Conservation (phyloP, 257 asterid species). For the Fraxinus quadrangulata region DNA sequence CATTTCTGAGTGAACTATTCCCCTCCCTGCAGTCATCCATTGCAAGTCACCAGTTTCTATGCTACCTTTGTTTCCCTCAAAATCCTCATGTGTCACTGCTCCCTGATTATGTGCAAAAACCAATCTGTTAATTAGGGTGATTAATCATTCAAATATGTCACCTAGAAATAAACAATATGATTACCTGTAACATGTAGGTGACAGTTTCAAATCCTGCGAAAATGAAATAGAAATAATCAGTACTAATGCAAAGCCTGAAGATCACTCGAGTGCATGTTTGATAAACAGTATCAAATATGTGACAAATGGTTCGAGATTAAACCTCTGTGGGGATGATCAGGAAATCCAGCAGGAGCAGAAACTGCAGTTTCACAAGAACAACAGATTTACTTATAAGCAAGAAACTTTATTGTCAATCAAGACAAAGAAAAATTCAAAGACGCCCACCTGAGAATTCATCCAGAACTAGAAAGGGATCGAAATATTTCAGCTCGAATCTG, state of each 20-base stretch:
- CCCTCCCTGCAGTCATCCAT: constrained; percentile 98
- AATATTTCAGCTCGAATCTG: constrained; percentile 75
- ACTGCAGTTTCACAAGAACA: constrained; percentile 42
- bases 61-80: constrained; percentile 79
- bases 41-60: constrained; percentile 82
- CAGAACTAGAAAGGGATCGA: constrained; percentile 83
- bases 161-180: not conserved
- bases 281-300: not conserved
- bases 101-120: constrained; percentile 49
- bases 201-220: constrained; percentile 89
- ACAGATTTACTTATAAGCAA: not conserved
- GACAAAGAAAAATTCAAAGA: constrained; percentile 10
- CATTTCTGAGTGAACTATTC: constrained; percentile 95
- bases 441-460: constrained; percentile 87
- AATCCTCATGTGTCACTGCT: constrained; percentile 74
- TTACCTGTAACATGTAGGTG: constrained; percentile 88
- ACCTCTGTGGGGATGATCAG: constrained; percentile 99
- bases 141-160: not conserved
- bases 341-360: constrained; percentile 95
- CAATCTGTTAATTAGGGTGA: not conserved
- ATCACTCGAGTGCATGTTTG: not conserved
- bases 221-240: not conserved
- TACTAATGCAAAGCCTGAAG: not conserved
- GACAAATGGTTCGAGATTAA: constrained; percentile 6
- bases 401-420: not conserved